Percentiles rank a stretch among this genome's conserved stretches.
phyloP scores from a whole-genome alignment of 192 early-diverging fungal genomes.

The Backusella tarrabulga region DNA sequence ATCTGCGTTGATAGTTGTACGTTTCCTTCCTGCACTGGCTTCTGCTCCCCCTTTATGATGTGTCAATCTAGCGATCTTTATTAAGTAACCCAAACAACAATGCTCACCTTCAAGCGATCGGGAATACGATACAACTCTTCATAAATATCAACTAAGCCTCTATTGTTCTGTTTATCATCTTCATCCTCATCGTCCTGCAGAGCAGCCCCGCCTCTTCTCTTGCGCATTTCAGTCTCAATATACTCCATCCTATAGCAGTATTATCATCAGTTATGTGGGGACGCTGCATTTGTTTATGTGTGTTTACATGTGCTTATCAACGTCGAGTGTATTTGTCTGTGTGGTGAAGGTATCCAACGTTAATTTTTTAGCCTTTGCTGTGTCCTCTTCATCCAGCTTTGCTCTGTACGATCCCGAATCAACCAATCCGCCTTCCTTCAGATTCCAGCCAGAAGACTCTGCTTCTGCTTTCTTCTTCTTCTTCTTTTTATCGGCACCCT shows the following conservation, averaged over 20 bases:
- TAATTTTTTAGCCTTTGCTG: slow-evolving; percentile 35
- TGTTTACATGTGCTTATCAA: slow-evolving; percentile 74
- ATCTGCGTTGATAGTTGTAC: slow-evolving; percentile 84
- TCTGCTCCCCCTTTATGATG: slow-evolving; percentile 41
- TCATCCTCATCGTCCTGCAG: slow-evolving; percentile 34
- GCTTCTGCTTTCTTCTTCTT: slow-evolving; percentile 32
- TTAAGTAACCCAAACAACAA: neutral
- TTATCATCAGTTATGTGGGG: neutral
- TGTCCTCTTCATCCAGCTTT: slow-evolving; percentile 24
- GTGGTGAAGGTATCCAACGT: slow-evolving; percentile 64
- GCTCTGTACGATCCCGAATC: slow-evolving; percentile 42
- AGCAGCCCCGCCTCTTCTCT: slow-evolving; percentile 47
- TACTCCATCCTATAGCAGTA: slow-evolving; percentile 64
- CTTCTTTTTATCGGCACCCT: slow-evolving; percentile 56
- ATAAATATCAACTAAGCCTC: slow-evolving; percentile 40
- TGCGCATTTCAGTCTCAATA: slow-evolving; percentile 76
- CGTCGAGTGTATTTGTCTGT: slow-evolving; percentile 75
- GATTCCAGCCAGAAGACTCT: slow-evolving; percentile 56
- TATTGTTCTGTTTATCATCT: slow-evolving; percentile 28
- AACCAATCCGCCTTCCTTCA: slow-evolving; percentile 56
- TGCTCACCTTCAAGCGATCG: slow-evolving; percentile 51
- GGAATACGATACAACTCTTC: slow-evolving; percentile 73
- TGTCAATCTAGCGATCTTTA: neutral
- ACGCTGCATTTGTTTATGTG: neutral
- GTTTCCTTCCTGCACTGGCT: slow-evolving; percentile 79